Conservation (phyloP, 768 basidiomycete species). For the Pulveroboletus sp. region DNA sequence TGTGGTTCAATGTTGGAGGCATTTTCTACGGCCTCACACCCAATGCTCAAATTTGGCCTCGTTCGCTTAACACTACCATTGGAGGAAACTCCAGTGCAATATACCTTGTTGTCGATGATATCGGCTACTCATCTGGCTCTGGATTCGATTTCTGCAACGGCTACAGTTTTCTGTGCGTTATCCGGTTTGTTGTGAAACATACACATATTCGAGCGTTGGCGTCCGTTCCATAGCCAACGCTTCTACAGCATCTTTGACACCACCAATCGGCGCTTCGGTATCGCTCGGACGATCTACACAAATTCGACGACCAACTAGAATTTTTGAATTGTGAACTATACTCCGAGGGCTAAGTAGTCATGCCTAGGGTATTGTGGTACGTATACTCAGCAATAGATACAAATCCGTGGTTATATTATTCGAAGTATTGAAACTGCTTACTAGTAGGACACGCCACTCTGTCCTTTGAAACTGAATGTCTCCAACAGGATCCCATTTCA, state of each 20-base stretch:
- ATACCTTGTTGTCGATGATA: slow-evolving; percentile 29
- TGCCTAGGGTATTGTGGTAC: no score
- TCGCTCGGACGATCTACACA: slow-evolving; percentile 40
- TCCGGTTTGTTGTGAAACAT: no score
- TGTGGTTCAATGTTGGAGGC: slow-evolving; percentile 28
- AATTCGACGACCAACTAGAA: background rate
- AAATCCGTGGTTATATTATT: no score
- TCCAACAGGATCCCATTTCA: no score
- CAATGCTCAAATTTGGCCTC: slow-evolving; percentile 36
- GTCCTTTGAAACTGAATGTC: no score
- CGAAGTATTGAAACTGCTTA: no score
- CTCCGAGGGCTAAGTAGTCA: no score
- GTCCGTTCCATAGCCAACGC: slow-evolving; percentile 29
- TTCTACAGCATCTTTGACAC: slow-evolving; percentile 45
- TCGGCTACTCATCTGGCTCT: slow-evolving; percentile 11
- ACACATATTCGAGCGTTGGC: no score
- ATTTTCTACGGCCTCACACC: slow-evolving; percentile 17
- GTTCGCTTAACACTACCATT: slow-evolving; percentile 27
- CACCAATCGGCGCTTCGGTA: slow-evolving; percentile 36
- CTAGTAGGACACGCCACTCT: no score
- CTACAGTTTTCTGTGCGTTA: slow-evolving; percentile 14
- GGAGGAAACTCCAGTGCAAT: slow-evolving; percentile 26
- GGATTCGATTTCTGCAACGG: slow-evolving; percentile 26
- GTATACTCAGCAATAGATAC: no score
- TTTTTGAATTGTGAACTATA: background rate